Evolutionary conservation across 2,329 filamentous ascomycete species (phyloP), one percentile per base, ranked within the genome.

Genomic region (Cladosporium sp.): DNA sequence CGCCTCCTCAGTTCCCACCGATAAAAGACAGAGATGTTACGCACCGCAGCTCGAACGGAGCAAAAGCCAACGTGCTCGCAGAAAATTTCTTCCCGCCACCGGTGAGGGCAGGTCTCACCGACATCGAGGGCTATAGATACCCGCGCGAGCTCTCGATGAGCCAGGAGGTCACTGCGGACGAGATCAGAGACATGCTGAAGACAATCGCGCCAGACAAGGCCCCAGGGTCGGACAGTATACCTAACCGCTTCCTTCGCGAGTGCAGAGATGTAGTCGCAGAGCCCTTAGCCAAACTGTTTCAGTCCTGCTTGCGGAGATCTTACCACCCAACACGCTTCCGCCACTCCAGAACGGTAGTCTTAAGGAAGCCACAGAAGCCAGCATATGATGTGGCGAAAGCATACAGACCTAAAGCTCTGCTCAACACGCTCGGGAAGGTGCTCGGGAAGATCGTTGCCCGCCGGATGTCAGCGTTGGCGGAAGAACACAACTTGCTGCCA

Each of bases 331-430:
- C 33, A 3, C 33, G 2, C 33, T 34, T 34, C 33, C 33, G 33
- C 33, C 33, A 34, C 3, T 13, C 33, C 33, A 34, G 13, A 13
- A 34, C 33, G 41, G 56, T 61, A 37, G 57, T 61, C 28, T 56
- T 66, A 18, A 59, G 59, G 18, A 61, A 66, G 54, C 56, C 54
- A 42, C 56, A 60, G 33, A 58, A 62, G 43, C 41, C 37, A 31
- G 56, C 63, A 54, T 63, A 66, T 55, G 16, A 18, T 3, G 33
- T 34, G 2, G 61, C 54, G n/a, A 40, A 56, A 4, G 55, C 56
- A 13, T 66, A 61, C 52, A 53, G 63, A 45, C 65, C 62, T 9
- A 65, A 65, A 56, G 64, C 59, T 10, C 59, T 62, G 9, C 54
- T 62, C 6, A 35, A 46, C 22, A 61, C 53, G 9, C 58, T 68